Evolutionary conservation across 2,329 filamentous ascomycete genomes (phyloP).

Genomic region (Dothideomycetidae sp.): DNA sequence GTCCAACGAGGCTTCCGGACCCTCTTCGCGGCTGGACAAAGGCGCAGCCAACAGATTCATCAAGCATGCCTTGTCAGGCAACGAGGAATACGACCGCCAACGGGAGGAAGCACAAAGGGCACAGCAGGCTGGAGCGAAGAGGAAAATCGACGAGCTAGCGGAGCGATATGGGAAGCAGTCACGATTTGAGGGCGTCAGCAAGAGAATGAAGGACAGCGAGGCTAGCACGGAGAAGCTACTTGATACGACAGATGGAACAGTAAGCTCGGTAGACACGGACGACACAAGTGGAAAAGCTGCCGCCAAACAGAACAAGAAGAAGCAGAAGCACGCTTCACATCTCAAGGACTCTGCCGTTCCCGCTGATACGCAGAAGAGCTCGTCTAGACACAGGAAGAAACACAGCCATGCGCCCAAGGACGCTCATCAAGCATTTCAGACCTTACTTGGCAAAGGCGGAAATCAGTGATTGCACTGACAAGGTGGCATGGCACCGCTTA

Average conservation of each 20-base stretch:
- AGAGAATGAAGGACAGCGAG: slow-evolving; percentile 21
- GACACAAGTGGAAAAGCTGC: too few relatives aligned
- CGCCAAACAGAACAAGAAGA: too few relatives aligned
- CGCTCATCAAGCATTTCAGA: slow-evolving; percentile 6
- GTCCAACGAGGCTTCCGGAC: slow-evolving; percentile 50
- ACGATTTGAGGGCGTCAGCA: slow-evolving; percentile 21
- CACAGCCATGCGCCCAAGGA: slow-evolving; percentile 6
- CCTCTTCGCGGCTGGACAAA: slow-evolving; percentile 51
- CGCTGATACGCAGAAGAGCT: too few relatives aligned
- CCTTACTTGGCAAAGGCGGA: background rate
- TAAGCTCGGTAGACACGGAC: too few relatives aligned
- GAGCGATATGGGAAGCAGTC: slow-evolving; percentile 20
- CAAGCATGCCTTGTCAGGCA: slow-evolving; percentile 55
- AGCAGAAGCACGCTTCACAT: too few relatives aligned
- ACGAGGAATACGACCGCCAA: slow-evolving; percentile 31
- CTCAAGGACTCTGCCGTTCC: too few relatives aligned
- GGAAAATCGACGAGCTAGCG: slow-evolving; percentile 23
- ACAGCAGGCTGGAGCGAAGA: slow-evolving; percentile 24
- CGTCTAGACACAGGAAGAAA: slow-evolving; percentile 1
- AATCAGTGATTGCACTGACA: too few relatives aligned
- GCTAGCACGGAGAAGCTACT: slow-evolving; percentile 9
- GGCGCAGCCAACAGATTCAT: slow-evolving; percentile 70
- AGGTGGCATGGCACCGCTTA: too few relatives aligned
- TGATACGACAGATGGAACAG: slow-evolving; percentile 6
- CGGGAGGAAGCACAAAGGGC: slow-evolving; percentile 23